A percentile compares a stretch with the other conserved stretches of the same genome.
Conservation (phyloP, 805 yeast species). For the Ogataea corticis region DNA sequence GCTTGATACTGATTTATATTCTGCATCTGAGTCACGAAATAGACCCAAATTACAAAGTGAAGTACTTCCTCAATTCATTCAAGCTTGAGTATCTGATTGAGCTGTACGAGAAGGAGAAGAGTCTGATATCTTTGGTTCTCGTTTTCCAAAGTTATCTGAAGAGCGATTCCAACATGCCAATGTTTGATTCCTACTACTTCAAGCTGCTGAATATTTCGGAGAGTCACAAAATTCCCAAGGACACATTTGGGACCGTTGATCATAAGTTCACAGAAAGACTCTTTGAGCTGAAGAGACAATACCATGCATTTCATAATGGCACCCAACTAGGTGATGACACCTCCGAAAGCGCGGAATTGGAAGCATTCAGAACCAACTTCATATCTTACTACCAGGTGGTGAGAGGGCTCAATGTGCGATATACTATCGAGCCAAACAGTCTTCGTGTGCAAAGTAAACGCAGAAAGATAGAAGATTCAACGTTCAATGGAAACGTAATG, state of each 20-base stretch:
- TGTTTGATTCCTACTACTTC: slow-evolving; percentile 24
- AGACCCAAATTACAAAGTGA: slow-evolving; percentile 21
- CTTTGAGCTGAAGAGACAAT: slow-evolving; percentile 13
- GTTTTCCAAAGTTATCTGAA: slow-evolving; percentile 17
- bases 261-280: slow-evolving; percentile 7
- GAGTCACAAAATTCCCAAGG: slow-evolving; percentile 7
- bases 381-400: slow-evolving; percentile 13
- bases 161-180: slow-evolving; percentile 7
- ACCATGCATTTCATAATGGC: slow-evolving; percentile 8
- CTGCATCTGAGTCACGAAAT: slow-evolving; percentile 18
- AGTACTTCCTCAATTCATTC: slow-evolving; percentile 24
- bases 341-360: slow-evolving; percentile 7
- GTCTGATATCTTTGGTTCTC: slow-evolving; percentile 17
- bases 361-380: slow-evolving; percentile 10
- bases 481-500: slow-evolving; percentile 10
- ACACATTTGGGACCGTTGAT: slow-evolving; percentile 19
- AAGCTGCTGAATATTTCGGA: slow-evolving; percentile 16
- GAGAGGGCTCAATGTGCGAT: slow-evolving; percentile 9
- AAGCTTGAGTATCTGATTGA: slow-evolving; percentile 23
- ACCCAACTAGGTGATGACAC: slow-evolving; percentile 1
- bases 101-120: slow-evolving; percentile 21
- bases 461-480: slow-evolving; percentile 12
- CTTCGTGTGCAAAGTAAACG: slow-evolving; percentile 11
- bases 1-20: slow-evolving; percentile 23
- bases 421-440: background rate